Evolutionary conservation across 805 yeast species (phyloP), one percentile per base, ranked within the genome.

Genomic region (Vanderwaltozyma polyspora): DNA sequence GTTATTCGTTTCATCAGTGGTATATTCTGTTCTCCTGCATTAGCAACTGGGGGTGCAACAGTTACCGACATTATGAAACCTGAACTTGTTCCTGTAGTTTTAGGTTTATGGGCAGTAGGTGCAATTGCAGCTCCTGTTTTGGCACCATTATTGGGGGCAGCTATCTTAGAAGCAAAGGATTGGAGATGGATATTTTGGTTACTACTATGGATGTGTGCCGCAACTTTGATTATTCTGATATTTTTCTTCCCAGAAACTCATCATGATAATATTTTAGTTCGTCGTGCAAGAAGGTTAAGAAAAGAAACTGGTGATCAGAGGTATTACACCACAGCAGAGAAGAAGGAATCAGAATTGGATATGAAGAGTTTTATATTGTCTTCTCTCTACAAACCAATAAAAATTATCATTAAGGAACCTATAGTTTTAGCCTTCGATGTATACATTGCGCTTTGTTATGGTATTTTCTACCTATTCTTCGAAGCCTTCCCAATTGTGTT

Each of bases 401-500:
- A 64, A 35, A 59, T 76, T 36, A 62, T 68, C n/a, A 22, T 66
- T 17, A 42, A 51, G 32, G 82, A 76, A 49, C 82, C 81, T 0
- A 71, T 70, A 18, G 67, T 75, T n/a, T 37, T 74, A 14, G 59
- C 73, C 21, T 65, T 74, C 38, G 66, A 74, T 45, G 15, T 67
- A 19, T 74, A 73, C 49, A 57, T 69, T 42, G 72, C 76, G 0
- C 44, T 74, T 33, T 59, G 66, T 6, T 76, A 75, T 50, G 70
- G 77, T 19, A 52, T 67, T 21, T 43, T 71, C 40, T 76, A 72
- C 49, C 50, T 73, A 16, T 75, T 71, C 62, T 72, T 75, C 44
- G 81, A 76, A 52, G 74, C 73, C 5, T 72, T 72, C 55, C 82
- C 83, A 8, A 59, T 74, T 25, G 74, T 71, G 3, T 76, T 67